Evolutionary conservation across 1,284 basidiomycete species (phyloP), one percentile per base, ranked within the genome.

Genomic region (Ganoderma boninense): DNA sequence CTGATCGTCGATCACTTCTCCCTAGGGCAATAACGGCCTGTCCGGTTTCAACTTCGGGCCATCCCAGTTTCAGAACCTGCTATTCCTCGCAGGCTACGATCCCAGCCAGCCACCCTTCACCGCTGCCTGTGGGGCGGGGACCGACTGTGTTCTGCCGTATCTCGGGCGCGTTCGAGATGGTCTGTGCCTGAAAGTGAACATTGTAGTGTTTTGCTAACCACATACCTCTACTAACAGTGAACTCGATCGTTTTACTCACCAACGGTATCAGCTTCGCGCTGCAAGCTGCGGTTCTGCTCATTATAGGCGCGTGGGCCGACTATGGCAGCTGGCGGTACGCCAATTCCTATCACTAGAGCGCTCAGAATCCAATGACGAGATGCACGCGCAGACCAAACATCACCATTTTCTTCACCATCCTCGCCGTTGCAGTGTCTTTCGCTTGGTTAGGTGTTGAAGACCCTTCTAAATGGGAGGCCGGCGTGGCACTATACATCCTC

Each of bases 31-130:
- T 74, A 92, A 88, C 62, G 92, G 92, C 1, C 82, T 92, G 29
- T 87, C 89, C 2, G 90, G 90, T 6, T 93, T 93, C 84, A 93
- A 93, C 76, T 92, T 90, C 80, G 92, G 91, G 7, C 92, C 91
- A 2, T 91, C 89, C 13, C 91, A 93, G 75, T 92, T 92, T 78
- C 92, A 94, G 79, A 94, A 94, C 78, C 80, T 93, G 62, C 84
- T 94, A 49, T 93, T 87, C 77, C 82, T 92, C 7, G 90, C 91
- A 14, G 92, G 91, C 2, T 92, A 91, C 71, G 90, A 93, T 75
- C 90, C 90, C 2, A 84, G 84, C 40, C 79, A 87, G 49, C 84
- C 87, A 7, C 86, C 88, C 0, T 92, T 89, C 71, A 80, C 85
- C 4, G 79, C 81, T 5, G 78, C 87, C 2, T 93, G 91, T 73